A percentile compares a stretch with the other conserved stretches of the same genome.
Conservation (phyloP, 2,329 filamentous ascomycete genomes). For the Curvularia spicifera region DNA sequence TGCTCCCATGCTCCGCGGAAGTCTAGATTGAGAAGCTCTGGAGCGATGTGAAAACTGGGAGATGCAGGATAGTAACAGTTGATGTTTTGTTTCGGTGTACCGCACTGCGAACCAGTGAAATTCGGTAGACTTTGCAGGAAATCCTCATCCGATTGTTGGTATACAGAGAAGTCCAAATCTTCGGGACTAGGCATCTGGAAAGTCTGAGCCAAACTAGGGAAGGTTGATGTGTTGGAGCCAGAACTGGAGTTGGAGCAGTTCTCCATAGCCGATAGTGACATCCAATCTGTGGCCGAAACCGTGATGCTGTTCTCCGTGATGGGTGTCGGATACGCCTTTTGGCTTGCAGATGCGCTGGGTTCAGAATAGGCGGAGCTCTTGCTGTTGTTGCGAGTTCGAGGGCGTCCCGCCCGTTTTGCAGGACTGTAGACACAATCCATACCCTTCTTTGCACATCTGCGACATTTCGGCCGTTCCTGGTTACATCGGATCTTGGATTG, state of each 20-base stretch:
- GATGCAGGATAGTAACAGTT: constrained; percentile 6
- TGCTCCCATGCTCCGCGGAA: constrained; percentile 12
- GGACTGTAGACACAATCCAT: constrained; percentile 15
- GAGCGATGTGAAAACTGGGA: constrained; percentile 8
- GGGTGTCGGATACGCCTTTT: background rate
- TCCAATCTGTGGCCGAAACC: background rate
- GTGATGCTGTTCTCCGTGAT: constrained; percentile 2
- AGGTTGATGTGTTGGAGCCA: constrained; percentile 5
- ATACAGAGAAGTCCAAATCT: constrained; percentile 6
- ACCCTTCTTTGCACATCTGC: constrained; percentile 17
- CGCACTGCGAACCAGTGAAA: constrained; percentile 4
- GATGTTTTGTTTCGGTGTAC: constrained; percentile 3
- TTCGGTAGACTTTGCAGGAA: constrained; percentile 8
- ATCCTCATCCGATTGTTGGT: constrained; percentile 3
- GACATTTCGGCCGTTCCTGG: constrained; percentile 14
- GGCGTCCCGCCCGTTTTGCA: constrained; percentile 12
- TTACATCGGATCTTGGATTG: constrained; percentile 16
- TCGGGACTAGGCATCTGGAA: constrained; percentile 5
- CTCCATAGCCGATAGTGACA: constrained; percentile 5
- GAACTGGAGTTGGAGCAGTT: constrained; percentile 8
- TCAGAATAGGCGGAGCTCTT: constrained; percentile 1
- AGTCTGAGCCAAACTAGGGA: constrained; percentile 1
- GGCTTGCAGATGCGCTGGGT: background rate
- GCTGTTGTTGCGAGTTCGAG: constrained; percentile 12
- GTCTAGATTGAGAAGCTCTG: constrained; percentile 5